phyloP scores from a whole-genome alignment of 352 stramenopile genomes.

The Pythium dissotocum region DNA sequence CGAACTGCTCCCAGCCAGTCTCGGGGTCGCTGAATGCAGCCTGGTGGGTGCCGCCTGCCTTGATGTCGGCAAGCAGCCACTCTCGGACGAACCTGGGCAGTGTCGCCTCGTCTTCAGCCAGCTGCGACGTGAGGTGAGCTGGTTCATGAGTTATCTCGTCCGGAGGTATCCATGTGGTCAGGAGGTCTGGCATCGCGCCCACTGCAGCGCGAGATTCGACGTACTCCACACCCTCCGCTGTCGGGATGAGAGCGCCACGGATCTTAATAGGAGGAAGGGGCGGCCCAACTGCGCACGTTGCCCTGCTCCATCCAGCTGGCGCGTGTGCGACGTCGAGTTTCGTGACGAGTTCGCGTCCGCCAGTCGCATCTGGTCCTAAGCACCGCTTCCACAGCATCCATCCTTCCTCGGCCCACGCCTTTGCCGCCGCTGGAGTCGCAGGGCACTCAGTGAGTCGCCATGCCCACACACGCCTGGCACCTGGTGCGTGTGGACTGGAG shows the following conservation, averaged over 20 bases:
- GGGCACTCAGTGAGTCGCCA: neutral
- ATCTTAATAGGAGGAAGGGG: neutral
- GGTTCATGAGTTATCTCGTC: neutral
- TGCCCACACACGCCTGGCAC: neutral
- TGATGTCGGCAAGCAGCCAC: slow-evolving; percentile 2
- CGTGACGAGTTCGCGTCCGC: neutral
- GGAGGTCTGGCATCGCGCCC: neutral
- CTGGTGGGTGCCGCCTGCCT: neutral
- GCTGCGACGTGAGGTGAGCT: neutral
- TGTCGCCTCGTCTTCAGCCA: neutral
- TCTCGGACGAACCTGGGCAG: neutral
- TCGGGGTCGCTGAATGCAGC: neutral
- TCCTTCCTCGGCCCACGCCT: neutral
- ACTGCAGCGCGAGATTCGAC: neutral
- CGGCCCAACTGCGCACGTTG: neutral
- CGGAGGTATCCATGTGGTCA: neutral
- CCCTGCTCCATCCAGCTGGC: slow-evolving; percentile 1
- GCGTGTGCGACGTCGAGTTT: neutral
- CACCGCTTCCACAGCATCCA: neutral
- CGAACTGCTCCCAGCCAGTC: neutral
- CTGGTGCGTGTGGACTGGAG: neutral
- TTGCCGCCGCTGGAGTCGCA: neutral
- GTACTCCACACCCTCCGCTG: neutral
- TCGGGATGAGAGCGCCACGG: neutral
- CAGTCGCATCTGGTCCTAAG: neutral